Conservation (phyloP, 768 basidiomycete genomes). For the Trametes coccinea region DNA sequence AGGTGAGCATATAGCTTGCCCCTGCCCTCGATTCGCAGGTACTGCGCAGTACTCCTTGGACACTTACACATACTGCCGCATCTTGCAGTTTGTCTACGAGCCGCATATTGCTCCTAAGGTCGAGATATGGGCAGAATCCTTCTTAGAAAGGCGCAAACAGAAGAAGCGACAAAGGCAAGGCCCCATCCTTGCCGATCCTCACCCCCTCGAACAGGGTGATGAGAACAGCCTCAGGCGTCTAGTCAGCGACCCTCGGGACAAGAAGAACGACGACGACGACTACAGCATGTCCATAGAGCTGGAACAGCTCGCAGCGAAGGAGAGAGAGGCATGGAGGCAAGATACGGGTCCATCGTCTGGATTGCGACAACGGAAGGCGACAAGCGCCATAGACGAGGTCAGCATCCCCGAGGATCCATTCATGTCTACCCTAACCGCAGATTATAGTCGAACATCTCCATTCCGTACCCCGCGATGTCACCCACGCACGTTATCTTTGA, state of each 20-base stretch:
- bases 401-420: conserved; percentile 7
- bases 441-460: conserved; percentile 44
- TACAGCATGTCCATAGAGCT: conserved; percentile 44
- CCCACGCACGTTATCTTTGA: conserved; percentile 52
- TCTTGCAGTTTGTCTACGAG: conserved; percentile 61
- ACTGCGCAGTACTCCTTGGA: neutral
- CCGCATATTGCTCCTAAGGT: conserved; percentile 66
- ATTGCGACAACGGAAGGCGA: conserved; percentile 26
- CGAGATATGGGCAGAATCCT: conserved; percentile 45
- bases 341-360: conserved; percentile 36
- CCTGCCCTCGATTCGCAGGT: neutral
- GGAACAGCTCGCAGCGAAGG: conserved; percentile 50
- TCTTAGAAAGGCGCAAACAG: conserved; percentile 33
- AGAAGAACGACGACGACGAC: conserved; percentile 19
- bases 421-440: conserved; percentile 1
- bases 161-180: conserved; percentile 31
- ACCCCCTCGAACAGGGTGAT: conserved; percentile 18
- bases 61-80: neutral
- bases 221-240: conserved; percentile 16
- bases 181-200: conserved; percentile 23
- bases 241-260: conserved; percentile 1
- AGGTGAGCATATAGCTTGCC: conserved; percentile 40
- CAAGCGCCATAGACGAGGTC: conserved; percentile 51
- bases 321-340: conserved; percentile 55
- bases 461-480: conserved; percentile 48